Percentiles rank a stretch among this genome's conserved stretches.
phyloP scores from a whole-genome alignment of 1,284 basidiomycete genomes.

The Pyrrhoderma lamaoense region DNA sequence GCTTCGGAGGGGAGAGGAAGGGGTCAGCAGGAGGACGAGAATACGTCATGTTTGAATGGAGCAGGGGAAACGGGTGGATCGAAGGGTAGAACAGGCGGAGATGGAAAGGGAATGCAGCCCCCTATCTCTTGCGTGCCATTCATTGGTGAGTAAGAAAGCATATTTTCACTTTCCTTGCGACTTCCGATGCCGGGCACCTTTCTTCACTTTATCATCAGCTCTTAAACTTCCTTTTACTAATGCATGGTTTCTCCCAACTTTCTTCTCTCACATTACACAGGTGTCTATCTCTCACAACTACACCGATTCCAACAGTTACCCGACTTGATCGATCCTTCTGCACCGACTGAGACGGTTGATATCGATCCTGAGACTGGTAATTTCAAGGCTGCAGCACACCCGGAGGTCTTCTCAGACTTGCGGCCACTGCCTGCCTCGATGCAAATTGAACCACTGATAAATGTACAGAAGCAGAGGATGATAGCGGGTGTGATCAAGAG shows the following conservation, averaged over 20 bases:
- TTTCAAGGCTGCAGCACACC: slow-evolving; percentile 61
- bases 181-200: no score
- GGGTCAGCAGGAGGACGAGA: slow-evolving; percentile 35
- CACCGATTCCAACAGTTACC: slow-evolving; percentile 61
- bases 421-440: slow-evolving; percentile 64
- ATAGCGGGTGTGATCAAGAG: slow-evolving; percentile 73
- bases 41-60: slow-evolving; percentile 34
- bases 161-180: not conserved
- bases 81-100: slow-evolving; percentile 37
- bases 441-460: slow-evolving; percentile 79
- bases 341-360: slow-evolving; percentile 58
- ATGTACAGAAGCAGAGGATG: slow-evolving; percentile 79
- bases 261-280: no score
- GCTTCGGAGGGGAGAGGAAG: slow-evolving; percentile 24
- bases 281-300: slow-evolving; percentile 36
- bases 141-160: slow-evolving; percentile 56
- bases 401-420: slow-evolving; percentile 68
- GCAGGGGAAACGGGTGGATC: slow-evolving; percentile 28
- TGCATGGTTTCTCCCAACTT: no score
- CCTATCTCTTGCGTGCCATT: slow-evolving; percentile 66
- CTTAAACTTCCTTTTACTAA: no score
- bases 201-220: no score
- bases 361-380: slow-evolving; percentile 56
- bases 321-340: slow-evolving; percentile 76
- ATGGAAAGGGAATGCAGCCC: slow-evolving; percentile 31